Evolutionary conservation across 495 filamentous ascomycete species (phyloP), one percentile per base, ranked within the genome.

Genomic region (Tuber borchii): DNA sequence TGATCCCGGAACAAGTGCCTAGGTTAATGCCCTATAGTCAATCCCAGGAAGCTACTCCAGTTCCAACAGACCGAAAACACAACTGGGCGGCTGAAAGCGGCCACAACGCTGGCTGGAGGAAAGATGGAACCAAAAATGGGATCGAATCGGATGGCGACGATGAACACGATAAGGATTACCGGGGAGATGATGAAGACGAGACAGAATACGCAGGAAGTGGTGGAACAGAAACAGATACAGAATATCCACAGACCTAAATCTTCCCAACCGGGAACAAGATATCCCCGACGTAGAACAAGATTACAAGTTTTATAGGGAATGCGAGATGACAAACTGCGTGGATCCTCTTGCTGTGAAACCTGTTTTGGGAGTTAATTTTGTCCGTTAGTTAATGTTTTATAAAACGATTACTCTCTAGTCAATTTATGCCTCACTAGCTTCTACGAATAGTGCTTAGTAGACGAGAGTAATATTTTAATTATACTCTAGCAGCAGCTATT

Each of bases 51-150:
- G 3, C 14, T 0, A 16, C 51, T 1, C 51, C 51, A 4, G 51
- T 61, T 31, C 51, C n/a, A 14, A 10, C 0, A 0, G n/a, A 61
- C 14, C 9, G n/a, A 31, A 31, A 31, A 31, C 10, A 31, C 12
- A 16, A 14, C 5, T 26, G 51, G 51, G n/a, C 10, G 51, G n/a
- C n/a, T 31, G 14, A 31, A 4, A 2, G 51, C 0, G 10, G 14
- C 10, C 0, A 16, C 0, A 26, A 0, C 22, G 1, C n/a, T 0
- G 7, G 10, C 12, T 14, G 51, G 22, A 22, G 22, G n/a, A 26
- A 16, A 2, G 2, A 31, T 14, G 9, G 51, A 26, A 16, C 26
- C 51, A 61, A 61, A 61, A 26, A 26, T 14, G 51, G 26, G n/a
- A 16, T 16, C 12, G 9, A 2, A n/a, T 61, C 0, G n/a, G 51